Conservation (phyloP, 2,329 filamentous ascomycete species). For the Clarireedia paspali region DNA sequence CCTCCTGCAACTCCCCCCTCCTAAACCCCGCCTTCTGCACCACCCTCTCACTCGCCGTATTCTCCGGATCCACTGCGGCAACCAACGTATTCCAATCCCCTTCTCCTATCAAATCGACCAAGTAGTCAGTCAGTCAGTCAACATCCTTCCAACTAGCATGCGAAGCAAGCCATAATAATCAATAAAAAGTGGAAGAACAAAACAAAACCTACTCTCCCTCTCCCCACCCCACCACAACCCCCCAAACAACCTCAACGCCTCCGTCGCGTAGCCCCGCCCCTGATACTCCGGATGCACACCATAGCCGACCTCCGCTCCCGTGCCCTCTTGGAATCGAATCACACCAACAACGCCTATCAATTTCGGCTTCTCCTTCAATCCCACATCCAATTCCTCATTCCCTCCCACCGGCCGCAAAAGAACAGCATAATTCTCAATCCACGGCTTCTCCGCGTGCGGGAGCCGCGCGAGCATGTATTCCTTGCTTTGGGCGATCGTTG, state of each 20-base stretch:
- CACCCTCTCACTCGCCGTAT: slow-evolving; percentile 17
- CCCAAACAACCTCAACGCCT: slow-evolving; percentile 15
- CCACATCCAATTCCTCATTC: neutral
- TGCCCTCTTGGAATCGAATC: slow-evolving; percentile 10
- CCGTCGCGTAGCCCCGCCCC: slow-evolving; percentile 15
- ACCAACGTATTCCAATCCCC: slow-evolving; percentile 7
- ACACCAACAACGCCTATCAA: slow-evolving; percentile 15
- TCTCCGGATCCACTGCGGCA: slow-evolving; percentile 16
- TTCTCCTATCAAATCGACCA: neutral
- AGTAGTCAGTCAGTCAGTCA: neutral
- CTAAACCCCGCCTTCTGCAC: slow-evolving; percentile 18
- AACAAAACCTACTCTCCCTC: neutral
- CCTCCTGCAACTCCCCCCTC: slow-evolving; percentile 12
- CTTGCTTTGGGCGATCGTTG: slow-evolving; percentile 7
- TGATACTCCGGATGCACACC: slow-evolving; percentile 13
- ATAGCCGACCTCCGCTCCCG: slow-evolving; percentile 16
- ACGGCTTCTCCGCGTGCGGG: slow-evolving; percentile 10
- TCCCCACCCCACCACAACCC: slow-evolving; percentile 8
- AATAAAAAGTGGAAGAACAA: no score
- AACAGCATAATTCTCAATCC: slow-evolving; percentile 20
- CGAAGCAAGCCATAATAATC: neutral
- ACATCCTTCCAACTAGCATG: neutral
- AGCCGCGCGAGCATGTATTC: slow-evolving; percentile 4
- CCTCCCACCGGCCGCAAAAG: slow-evolving; percentile 5
- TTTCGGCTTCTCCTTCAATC: slow-evolving; percentile 1